phyloP scores from a whole-genome alignment of 2,329 filamentous ascomycete species.

The Fusarium cyanostomum region DNA sequence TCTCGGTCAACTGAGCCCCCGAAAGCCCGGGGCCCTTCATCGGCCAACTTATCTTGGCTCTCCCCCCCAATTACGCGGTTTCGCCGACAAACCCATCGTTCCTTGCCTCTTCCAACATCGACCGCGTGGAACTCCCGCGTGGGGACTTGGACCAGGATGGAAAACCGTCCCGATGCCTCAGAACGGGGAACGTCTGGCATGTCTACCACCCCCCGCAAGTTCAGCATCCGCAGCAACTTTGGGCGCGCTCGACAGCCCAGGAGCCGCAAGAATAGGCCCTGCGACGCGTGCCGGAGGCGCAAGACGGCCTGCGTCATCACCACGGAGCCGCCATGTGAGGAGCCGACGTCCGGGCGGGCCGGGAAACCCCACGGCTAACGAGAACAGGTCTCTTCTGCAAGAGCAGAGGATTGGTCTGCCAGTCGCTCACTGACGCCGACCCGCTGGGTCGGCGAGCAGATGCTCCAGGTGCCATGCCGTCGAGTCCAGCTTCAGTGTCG shows the following conservation, averaged over 20 bases:
- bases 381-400: constrained; percentile 48
- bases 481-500: constrained; percentile 19
- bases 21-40: background rate
- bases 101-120: background rate
- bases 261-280: constrained; percentile 58
- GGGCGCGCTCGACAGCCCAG: constrained; percentile 51
- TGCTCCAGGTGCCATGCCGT: background rate
- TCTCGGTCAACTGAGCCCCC: background rate
- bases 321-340: constrained; percentile 55
- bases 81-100: constrained; percentile 27
- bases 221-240: constrained; percentile 55
- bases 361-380: too few species aligned
- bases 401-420: constrained; percentile 46
- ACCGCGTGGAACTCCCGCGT: background rate
- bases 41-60: constrained; percentile 28
- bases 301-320: constrained; percentile 60
- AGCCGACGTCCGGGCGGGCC: too few species aligned
- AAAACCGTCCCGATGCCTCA: constrained; percentile 19
- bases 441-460: constrained; percentile 12
- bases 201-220: constrained; percentile 46
- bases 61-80: constrained; percentile 14
- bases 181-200: constrained; percentile 19
- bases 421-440: constrained; percentile 43
- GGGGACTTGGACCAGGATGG: constrained; percentile 16
- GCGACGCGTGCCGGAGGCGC: constrained; percentile 55